These are phyloP conservation scores for Salix dunnii DNA, from an alignment of 345 rosid species.

Conservation along the genomic window DNA sequence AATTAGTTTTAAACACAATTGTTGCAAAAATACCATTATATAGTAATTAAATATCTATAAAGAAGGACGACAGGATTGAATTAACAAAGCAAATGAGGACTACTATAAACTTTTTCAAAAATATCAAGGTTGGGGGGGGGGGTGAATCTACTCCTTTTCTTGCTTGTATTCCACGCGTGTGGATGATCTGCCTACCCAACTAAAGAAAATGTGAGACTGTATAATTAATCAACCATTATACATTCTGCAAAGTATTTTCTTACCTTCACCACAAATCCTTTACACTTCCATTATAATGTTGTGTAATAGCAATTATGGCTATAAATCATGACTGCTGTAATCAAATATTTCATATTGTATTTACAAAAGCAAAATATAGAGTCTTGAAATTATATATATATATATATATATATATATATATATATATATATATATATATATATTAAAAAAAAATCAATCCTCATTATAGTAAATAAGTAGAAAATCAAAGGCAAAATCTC, in stretches of 20 bases:
- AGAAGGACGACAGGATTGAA: too few relatives aligned
- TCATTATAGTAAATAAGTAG: constrained; percentile 10
- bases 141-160: too few relatives aligned
- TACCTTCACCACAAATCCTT: constrained; percentile 19
- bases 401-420: too few relatives aligned
- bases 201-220: background rate
- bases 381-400: background rate
- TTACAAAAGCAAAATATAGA: background rate
- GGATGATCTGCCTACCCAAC: background rate
- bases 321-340: background rate
- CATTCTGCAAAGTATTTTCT: constrained; percentile 4
- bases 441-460: background rate
- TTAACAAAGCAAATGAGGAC: too few relatives aligned
- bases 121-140: too few relatives aligned
- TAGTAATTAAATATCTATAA: too few relatives aligned
- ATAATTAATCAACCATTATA: background rate
- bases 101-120: too few relatives aligned
- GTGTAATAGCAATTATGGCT: background rate
- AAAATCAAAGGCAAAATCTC: constrained; percentile 1
- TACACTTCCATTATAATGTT: constrained; percentile 4
- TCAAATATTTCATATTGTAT: background rate
- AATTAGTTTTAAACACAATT: too few relatives aligned
- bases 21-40: too few relatives aligned
- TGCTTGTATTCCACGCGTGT: too few relatives aligned
- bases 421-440: too few relatives aligned